Conservation (phyloP, 140 eudicot genomes). For the Oenanthe javanica region DNA sequence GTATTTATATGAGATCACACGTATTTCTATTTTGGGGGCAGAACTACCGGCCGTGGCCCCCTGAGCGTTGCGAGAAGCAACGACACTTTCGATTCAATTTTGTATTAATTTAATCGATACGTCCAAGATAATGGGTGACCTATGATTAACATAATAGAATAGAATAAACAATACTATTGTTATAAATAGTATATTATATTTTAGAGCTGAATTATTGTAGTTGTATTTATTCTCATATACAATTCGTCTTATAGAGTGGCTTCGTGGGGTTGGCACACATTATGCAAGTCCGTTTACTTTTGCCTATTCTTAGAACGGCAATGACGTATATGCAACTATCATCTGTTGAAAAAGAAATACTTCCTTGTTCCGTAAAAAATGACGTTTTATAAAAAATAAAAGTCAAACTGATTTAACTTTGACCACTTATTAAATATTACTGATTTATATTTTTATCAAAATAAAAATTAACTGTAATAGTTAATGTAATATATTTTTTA, state of each 20-base stretch:
- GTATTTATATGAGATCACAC: too few species aligned
- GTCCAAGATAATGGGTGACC: conserved; percentile 1
- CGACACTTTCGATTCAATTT: background rate
- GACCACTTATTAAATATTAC: too few species aligned
- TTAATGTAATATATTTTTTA: too few species aligned
- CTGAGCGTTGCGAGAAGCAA: background rate
- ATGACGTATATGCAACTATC: background rate
- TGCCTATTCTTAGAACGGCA: background rate
- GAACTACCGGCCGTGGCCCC: background rate
- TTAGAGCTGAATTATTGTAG: background rate
- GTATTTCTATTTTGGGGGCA: too few species aligned
- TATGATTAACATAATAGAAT: background rate
- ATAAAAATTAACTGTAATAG: too few species aligned
- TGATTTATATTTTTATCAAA: too few species aligned
- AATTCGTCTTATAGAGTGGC: background rate
- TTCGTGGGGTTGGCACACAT: background rate
- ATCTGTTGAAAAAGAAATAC: background rate
- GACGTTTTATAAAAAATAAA: too few species aligned
- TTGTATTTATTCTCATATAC: background rate
- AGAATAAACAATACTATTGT: background rate
- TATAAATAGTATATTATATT: background rate
- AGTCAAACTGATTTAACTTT: too few species aligned
- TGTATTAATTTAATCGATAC: background rate
- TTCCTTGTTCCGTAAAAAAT: too few species aligned
- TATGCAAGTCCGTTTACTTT: conserved; percentile 2